Conservation (phyloP, 306 rosid species). For the Cucumis cinereus region DNA sequence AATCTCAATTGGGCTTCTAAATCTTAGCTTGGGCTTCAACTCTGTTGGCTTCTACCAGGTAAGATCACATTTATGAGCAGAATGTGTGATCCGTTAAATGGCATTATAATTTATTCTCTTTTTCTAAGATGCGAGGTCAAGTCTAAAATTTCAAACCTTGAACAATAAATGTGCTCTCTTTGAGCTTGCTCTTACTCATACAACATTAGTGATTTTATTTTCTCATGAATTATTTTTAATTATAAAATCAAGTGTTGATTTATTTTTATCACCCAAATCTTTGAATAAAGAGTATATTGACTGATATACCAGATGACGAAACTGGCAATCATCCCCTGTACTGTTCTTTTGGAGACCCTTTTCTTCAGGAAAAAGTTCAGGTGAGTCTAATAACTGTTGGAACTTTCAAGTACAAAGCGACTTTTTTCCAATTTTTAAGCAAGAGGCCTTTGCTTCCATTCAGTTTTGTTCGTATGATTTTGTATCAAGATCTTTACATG, state of each 20-base stretch:
- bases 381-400: conserved; percentile 21
- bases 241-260: neutral
- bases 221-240: neutral
- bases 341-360: conserved; percentile 90
- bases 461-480: neutral
- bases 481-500: neutral
- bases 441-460: neutral
- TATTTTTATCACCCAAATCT: conserved; percentile 2
- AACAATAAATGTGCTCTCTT: neutral
- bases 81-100: neutral
- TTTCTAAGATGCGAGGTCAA: neutral
- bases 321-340: conserved; percentile 98
- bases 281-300: neutral
- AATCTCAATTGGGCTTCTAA: conserved; percentile 92
- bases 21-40: conserved; percentile 93
- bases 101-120: neutral
- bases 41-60: conserved; percentile 99
- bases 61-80: neutral
- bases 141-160: neutral
- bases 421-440: neutral
- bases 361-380: conserved; percentile 86
- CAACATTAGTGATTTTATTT: neutral
- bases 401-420: neutral
- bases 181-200: neutral
- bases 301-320: conserved; percentile 69